Evolutionary conservation across 345 rosid genomes (phyloP), one percentile per base, ranked within the genome.

Genomic region (Nephelium lappaceum): DNA sequence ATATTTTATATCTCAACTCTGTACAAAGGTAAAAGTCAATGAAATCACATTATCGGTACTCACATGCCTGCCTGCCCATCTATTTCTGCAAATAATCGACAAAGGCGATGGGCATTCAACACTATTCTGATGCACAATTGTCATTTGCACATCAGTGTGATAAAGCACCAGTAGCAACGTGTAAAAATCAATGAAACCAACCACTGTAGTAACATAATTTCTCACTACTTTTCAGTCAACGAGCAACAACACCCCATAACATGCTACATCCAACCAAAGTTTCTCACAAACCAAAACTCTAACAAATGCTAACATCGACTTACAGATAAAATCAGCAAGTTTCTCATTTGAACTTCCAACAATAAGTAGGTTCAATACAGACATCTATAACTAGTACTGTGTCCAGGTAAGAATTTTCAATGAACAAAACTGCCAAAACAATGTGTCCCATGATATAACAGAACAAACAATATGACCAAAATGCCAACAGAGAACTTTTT

Each of bases 391-490:
- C 42, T 71, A 55, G 51, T 45, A 74, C 8, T 8, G 41, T 64
- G 74, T 73, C 72, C 74, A 16, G 68, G 43, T 41, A 81, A 67
- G 55, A 67, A 78, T 63, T 76, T 73, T 68, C 82, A 67, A 71
- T 16, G 23, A 81, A 81, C 78, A 84, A 73, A 82, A 82, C 81
- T 79, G 75, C 72, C 77, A 58, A 65, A 73, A 73, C 77, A 72
- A 79, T 21, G 80, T 39, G 60, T 69, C 73, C 84, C 61, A 74
- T 41, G 55, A 72, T 24, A 84, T 24, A 84, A 81, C 31, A 27
- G 62, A 78, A 41, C 75, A 77, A 73, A 81, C 73, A 69, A 71
- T 23, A 69, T 19, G 71, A 73, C 78, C 81, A 69, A 69, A 73
- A 72, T 10, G 71, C 77, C 74, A 51, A 69, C n/a, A 73, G 64